Evolutionary conservation across 495 filamentous ascomycete genomes (phyloP).

Genomic region (Aspergillus nidulans): DNA sequence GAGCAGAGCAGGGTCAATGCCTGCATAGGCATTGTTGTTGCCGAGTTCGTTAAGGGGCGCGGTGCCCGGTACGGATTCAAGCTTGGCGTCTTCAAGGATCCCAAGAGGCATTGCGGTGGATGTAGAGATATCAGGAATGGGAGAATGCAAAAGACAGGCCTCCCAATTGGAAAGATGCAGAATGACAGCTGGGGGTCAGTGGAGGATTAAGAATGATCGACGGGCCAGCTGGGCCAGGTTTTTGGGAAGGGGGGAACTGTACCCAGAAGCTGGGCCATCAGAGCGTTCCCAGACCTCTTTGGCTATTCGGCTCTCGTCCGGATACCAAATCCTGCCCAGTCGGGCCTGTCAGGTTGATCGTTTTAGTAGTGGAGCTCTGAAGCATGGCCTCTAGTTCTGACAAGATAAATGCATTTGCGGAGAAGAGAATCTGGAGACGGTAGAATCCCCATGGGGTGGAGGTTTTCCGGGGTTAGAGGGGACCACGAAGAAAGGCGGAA

Average conservation of each 20-base stretch:
- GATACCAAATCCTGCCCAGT: not conserved
- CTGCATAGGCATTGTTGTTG: conserved; percentile 18
- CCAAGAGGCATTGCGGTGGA: conserved; percentile 61
- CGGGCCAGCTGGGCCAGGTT: not conserved
- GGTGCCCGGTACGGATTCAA: conserved; percentile 62
- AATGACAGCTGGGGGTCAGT: conserved; percentile 4
- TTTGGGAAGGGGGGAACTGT: too few relatives aligned
- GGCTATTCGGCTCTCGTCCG: not conserved
- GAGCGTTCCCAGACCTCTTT: not conserved
- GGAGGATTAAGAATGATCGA: conserved; percentile 4
- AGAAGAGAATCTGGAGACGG: not conserved
- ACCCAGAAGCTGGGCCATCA: not conserved
- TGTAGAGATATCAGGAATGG: not conserved
- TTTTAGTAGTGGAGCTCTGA: not conserved
- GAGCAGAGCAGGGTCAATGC: conserved; percentile 34
- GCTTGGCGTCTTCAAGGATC: conserved; percentile 58
- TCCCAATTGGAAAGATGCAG: not conserved
- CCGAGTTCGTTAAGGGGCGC: conserved; percentile 25
- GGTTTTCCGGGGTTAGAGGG: conserved; percentile 7
- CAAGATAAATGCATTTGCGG: not conserved
- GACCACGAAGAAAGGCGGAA: not conserved
- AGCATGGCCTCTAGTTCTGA: not conserved
- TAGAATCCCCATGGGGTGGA: conserved; percentile 8
- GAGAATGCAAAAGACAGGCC: not conserved
- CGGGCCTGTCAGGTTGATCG: too few relatives aligned